Evolutionary conservation across 2,329 filamentous ascomycete genomes (phyloP).

Genomic region (Phymatotrichopsis omnivora): DNA sequence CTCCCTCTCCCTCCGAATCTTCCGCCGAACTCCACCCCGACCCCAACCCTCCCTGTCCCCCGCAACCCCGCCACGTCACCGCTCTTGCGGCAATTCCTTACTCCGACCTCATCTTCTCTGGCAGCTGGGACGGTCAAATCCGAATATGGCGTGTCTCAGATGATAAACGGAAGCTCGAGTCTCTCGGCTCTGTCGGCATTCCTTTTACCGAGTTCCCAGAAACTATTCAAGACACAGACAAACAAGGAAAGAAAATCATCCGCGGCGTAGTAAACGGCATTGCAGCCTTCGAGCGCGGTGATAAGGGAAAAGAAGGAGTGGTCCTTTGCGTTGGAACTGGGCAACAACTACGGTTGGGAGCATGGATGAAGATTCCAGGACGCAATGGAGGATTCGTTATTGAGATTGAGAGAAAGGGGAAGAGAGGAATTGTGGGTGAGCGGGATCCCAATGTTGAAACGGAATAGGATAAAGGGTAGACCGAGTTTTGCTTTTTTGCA

Average conservation of each 20-base stretch:
- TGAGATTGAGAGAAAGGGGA: conserved; percentile 16
- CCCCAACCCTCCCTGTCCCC: conserved; percentile 48
- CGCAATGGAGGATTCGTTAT: conserved; percentile 54
- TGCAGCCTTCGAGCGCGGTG: conserved; percentile 69
- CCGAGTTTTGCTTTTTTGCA: no score
- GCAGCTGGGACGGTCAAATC: conserved; percentile 87
- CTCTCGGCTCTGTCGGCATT: conserved; percentile 55
- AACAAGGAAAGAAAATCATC: conserved; percentile 38
- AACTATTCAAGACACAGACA: conserved; percentile 27
- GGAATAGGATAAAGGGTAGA: no score
- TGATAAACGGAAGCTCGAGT: conserved; percentile 69
- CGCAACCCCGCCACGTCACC: conserved; percentile 79
- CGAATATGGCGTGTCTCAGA: conserved; percentile 75
- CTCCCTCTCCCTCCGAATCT: conserved; percentile 55
- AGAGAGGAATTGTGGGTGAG: no score
- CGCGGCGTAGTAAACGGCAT: conserved; percentile 82
- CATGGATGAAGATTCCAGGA: conserved; percentile 61
- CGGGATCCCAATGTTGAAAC: no score
- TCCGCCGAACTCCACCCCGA: conserved; percentile 62
- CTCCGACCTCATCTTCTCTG: conserved; percentile 79
- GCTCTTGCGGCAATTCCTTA: conserved; percentile 78
- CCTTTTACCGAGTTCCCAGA: conserved; percentile 28
- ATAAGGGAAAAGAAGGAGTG: conserved; percentile 40
- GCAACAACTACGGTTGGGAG: conserved; percentile 77
- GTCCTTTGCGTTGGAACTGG: conserved; percentile 76